These are phyloP conservation scores for Mortierella hygrophila DNA, from an alignment of 192 early-diverging fungal species.

Conservation along the genomic window DNA sequence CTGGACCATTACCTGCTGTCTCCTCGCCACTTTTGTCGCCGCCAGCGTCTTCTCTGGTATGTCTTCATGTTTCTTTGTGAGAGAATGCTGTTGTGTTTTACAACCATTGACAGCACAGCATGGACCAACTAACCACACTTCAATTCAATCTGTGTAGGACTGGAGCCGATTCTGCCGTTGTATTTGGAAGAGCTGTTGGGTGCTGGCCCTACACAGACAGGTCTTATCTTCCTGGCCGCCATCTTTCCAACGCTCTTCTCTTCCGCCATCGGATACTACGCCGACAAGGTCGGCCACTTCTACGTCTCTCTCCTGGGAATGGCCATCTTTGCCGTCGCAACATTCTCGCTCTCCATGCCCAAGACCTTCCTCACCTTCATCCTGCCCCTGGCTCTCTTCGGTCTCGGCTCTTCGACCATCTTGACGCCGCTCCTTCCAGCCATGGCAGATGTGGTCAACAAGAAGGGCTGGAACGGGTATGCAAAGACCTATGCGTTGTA, in stretches of 20 bases:
- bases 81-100: background rate
- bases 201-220: slow-evolving; percentile 58
- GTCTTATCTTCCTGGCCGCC: slow-evolving; percentile 75
- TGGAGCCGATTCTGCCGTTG: slow-evolving; percentile 70
- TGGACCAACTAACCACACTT: background rate
- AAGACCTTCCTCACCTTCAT: slow-evolving; percentile 52
- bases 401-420: slow-evolving; percentile 64
- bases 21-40: slow-evolving; percentile 59
- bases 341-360: slow-evolving; percentile 59
- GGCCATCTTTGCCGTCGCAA: slow-evolving; percentile 59
- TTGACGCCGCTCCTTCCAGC: slow-evolving; percentile 76
- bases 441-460: slow-evolving; percentile 75
- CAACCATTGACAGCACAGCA: background rate
- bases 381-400: slow-evolving; percentile 66
- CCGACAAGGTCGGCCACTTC: slow-evolving; percentile 63
- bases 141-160: slow-evolving; percentile 26
- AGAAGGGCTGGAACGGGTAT: slow-evolving; percentile 71
- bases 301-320: slow-evolving; percentile 60
- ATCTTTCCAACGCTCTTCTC: slow-evolving; percentile 76
- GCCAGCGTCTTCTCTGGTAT: slow-evolving; percentile 66
- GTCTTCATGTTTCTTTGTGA: background rate
- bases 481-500: slow-evolving; percentile 78
- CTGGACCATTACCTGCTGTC: slow-evolving; percentile 61
- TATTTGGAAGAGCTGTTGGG: slow-evolving; percentile 58
- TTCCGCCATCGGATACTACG: slow-evolving; percentile 68